These are phyloP conservation scores for Suhomyces vadensis DNA, from an alignment of 805 yeast genomes.

Conservation along the genomic window DNA sequence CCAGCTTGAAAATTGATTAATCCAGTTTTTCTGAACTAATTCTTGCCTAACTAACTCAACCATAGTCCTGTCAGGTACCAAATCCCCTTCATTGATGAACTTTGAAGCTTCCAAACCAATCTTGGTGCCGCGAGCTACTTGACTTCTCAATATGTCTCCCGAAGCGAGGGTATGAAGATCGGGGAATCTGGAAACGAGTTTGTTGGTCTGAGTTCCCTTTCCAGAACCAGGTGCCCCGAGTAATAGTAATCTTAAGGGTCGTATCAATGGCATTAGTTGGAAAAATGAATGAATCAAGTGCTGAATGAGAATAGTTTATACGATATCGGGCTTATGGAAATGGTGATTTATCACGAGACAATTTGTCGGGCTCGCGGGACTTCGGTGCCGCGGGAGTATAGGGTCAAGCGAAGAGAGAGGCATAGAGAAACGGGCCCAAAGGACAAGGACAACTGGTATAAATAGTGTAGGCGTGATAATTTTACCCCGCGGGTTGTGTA, in stretches of 20 bases:
- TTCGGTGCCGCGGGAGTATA: background rate
- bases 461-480: too few relatives aligned
- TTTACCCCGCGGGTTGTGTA: too few relatives aligned
- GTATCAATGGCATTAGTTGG: conserved; percentile 5
- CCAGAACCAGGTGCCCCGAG: conserved; percentile 97
- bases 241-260: conserved; percentile 65
- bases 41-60: conserved; percentile 56
- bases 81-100: conserved; percentile 60
- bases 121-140: conserved; percentile 54
- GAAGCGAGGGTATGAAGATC: conserved; percentile 65
- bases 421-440: too few relatives aligned
- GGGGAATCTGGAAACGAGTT: conserved; percentile 56
- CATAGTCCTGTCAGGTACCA: conserved; percentile 75
- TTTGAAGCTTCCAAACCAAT: conserved; percentile 59
- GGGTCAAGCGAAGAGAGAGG: background rate
- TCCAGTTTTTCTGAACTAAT: conserved; percentile 44
- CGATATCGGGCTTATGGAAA: background rate
- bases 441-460: too few relatives aligned
- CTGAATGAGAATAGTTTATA: too few relatives aligned
- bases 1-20: conserved; percentile 55
- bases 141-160: conserved; percentile 77
- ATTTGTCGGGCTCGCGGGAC: background rate
- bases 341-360: background rate
- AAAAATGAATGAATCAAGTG: too few relatives aligned
- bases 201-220: conserved; percentile 83